phyloP scores from a whole-genome alignment of 768 basidiomycete species.

The Mycena crocata region DNA sequence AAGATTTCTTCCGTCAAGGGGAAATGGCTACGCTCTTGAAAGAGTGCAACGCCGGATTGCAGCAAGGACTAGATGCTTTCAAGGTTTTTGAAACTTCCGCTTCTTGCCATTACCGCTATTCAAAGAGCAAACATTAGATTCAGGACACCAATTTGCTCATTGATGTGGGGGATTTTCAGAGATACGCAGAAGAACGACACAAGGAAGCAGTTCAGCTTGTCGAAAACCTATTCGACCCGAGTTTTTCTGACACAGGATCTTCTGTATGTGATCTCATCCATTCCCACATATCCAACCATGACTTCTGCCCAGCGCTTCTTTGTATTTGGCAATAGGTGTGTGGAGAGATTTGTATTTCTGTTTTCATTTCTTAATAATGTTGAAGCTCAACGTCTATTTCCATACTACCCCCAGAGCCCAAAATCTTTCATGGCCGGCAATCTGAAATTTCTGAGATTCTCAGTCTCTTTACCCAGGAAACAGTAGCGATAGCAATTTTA shows the following conservation, averaged over 20 bases:
- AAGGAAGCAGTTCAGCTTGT: background rate
- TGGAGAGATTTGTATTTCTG: too few species aligned
- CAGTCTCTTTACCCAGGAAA: background rate
- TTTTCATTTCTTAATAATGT: background rate
- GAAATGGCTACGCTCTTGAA: too few species aligned
- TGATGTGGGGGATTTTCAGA: too few species aligned
- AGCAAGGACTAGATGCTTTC: too few species aligned
- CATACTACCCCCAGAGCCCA: slow-evolving; percentile 5
- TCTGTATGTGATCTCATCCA: background rate
- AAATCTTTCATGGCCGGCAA: slow-evolving; percentile 20
- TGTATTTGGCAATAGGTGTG: background rate
- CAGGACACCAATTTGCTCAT: too few species aligned
- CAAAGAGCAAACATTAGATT: too few species aligned
- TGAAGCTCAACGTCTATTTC: slow-evolving; percentile 14
- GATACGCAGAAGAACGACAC: background rate
- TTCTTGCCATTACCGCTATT: too few species aligned
- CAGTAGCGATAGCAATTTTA: slow-evolving; percentile 8
- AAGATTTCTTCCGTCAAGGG: too few species aligned
- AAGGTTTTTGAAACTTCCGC: too few species aligned
- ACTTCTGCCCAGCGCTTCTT: background rate
- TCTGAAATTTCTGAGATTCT: background rate
- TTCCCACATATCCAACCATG: background rate
- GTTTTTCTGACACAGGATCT: background rate
- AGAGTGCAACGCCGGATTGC: too few species aligned
- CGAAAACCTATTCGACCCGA: background rate